phyloP scores from a whole-genome alignment of 495 filamentous ascomycete species.

The Friedmanniomyces simplex region DNA sequence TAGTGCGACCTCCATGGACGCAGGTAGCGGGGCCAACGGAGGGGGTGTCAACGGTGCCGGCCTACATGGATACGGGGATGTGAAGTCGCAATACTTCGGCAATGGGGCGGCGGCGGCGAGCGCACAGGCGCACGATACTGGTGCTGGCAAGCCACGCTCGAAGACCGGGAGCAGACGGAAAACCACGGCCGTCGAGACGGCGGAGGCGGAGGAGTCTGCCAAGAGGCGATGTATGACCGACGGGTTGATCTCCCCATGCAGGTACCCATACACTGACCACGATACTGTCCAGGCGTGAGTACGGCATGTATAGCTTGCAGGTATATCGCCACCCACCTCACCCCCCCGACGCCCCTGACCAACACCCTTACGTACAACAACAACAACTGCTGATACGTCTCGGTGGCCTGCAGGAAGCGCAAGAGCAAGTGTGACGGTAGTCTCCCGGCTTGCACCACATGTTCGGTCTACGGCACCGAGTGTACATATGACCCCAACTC shows the following conservation, averaged over 20 bases:
- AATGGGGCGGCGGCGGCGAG: background rate
- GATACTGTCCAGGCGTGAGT: conserved; percentile 8
- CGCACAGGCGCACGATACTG: too few species aligned
- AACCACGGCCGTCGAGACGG: background rate
- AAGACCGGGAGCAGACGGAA: conserved; percentile 2
- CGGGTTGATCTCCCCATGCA: background rate
- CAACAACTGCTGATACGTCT: background rate
- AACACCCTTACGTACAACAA: background rate
- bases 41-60: background rate
- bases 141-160: background rate
- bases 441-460: conserved; percentile 84
- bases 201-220: conserved; percentile 2
- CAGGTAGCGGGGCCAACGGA: background rate
- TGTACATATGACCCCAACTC: conserved; percentile 93
- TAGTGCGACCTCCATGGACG: background rate
- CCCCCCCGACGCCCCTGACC: background rate
- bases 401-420: conserved; percentile 10
- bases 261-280: background rate
- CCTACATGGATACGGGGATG: background rate
- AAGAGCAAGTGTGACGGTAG: conserved; percentile 73
- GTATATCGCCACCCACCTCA: background rate
- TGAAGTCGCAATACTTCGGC: background rate
- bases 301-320: conserved; percentile 21
- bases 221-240: conserved; percentile 3
- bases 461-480: conserved; percentile 86